These are phyloP conservation scores for Cladosporium colombiae DNA, from an alignment of 2,329 filamentous ascomycete species.

Conservation along the genomic window DNA sequence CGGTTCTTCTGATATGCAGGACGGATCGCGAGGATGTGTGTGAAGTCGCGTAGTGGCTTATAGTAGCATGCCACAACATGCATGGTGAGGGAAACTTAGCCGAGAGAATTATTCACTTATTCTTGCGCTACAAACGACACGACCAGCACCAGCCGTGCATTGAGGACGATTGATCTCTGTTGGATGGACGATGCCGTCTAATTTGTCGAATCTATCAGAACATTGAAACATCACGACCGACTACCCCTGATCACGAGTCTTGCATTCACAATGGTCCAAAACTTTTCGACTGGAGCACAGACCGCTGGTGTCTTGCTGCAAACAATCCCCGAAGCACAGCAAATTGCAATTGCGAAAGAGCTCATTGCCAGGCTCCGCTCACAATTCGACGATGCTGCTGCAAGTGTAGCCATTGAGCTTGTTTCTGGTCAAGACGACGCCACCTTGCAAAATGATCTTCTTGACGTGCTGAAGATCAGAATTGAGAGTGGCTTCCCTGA, in stretches of 20 bases:
- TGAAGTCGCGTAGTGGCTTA: not conserved
- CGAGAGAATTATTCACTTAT: conserved; percentile 3
- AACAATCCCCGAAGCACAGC: conserved; percentile 12
- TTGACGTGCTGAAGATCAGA: conserved; percentile 5
- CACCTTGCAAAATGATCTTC: conserved; percentile 1
- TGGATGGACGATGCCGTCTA: not conserved
- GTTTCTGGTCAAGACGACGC: conserved; percentile 1
- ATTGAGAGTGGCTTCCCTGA: conserved; percentile 14
- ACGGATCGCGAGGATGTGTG: not conserved
- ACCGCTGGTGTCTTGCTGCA: conserved; percentile 16
- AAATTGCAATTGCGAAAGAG: conserved; percentile 4
- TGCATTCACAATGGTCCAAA: conserved; percentile 9
- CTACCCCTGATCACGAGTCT: not conserved
- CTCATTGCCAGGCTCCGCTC: not conserved
- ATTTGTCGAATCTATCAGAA: not conserved
- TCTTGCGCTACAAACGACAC: not conserved
- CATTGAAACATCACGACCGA: not conserved
- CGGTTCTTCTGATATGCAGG: not conserved
- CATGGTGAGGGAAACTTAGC: not conserved
- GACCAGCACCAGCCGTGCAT: not conserved
- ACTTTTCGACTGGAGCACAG: conserved; percentile 18
- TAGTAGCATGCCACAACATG: not conserved
- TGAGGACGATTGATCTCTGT: not conserved
- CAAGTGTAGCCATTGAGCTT: conserved; percentile 11
- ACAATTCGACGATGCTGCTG: conserved; percentile 11